phyloP scores from a whole-genome alignment of 2,329 filamentous ascomycete genomes.

The Tolypocladium amazonense region DNA sequence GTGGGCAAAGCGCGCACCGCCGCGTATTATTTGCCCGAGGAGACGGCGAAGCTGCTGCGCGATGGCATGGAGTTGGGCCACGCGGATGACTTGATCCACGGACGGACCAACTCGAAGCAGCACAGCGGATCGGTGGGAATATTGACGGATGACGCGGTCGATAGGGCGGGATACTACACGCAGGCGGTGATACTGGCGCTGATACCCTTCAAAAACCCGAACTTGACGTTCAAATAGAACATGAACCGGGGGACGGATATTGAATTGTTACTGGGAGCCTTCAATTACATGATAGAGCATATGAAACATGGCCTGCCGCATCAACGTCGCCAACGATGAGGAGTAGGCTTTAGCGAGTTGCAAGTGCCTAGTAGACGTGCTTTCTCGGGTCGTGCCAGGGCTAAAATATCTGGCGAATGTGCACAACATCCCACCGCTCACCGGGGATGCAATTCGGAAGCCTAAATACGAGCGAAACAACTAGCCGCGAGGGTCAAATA shows the following conservation, averaged over 20 bases:
- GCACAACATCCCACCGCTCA: no score
- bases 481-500: slow-evolving; percentile 17
- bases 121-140: slow-evolving; percentile 27
- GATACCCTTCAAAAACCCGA: slow-evolving; percentile 27
- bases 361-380: no score
- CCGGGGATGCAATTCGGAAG: no score
- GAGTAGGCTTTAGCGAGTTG: no score
- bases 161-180: slow-evolving; percentile 23
- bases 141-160: slow-evolving; percentile 25
- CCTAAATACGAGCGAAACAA: no score
- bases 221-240: slow-evolving; percentile 16
- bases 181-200: slow-evolving; percentile 28
- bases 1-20: slow-evolving; percentile 26
- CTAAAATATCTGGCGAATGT: no score
- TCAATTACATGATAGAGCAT: not conserved
- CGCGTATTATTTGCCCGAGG: slow-evolving; percentile 24
- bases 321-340: no score
- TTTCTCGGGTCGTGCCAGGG: no score
- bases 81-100: slow-evolving; percentile 27
- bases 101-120: slow-evolving; percentile 25
- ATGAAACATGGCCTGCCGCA: no score
- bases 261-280: not conserved
- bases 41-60: slow-evolving; percentile 22
- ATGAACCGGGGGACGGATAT: not conserved
- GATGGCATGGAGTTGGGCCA: slow-evolving; percentile 28